Base-by-base conservation (phyloP, 73 alveolate species). In the Tetrahymena thermophila region DNA sequence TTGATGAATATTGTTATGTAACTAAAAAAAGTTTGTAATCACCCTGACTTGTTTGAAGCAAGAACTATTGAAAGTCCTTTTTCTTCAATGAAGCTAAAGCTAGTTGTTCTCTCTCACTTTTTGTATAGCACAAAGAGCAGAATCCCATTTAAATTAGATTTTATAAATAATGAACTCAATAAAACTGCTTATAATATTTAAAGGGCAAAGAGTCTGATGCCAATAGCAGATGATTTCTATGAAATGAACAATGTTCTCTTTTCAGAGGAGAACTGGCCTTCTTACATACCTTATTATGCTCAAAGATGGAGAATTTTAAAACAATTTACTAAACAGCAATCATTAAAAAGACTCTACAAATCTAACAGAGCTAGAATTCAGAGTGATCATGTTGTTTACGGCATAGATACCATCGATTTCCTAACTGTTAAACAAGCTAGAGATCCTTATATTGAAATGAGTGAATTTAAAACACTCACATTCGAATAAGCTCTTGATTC, bases 11-110 rank as follows among this genome's bases (percentile, higher is more conserved):
- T 98, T 38, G 97, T 99, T n/a, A 98, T 98, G 99, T 99, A 99
- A 96, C 95, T 97, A 96, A 98, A 99, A 85, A 99, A 99, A 96
- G 99, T 99, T 17, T 99, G 99, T 96, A 99, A 99, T 95, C 99
- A 99, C 95, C 99, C 99, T 35, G 99, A 99, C 94, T 97, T 99
- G 57, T 98, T 99, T 93, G 99, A 99, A 93, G 98, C 99, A 21
- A 97, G 99, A 44, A 98, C 98, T 56, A 98, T 99, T 84, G 99
- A 97, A 84, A 96, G 99, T 44, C 98, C 99, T 37, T 96, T 98
- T 97, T 43, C 89, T 71, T 71, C 89, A 15, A 71, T 71, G 89
- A n/a, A 31, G 4, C 11, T 71, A 71, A 71, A 71, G 37, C 37
- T 71, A 7, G 89, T 71, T 71, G 89, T 71, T 15, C 89, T 71